Evolutionary conservation across 2,329 filamentous ascomycete species (phyloP), one percentile per base, ranked within the genome.

Genomic region (Teratosphaeriaceae sp.): DNA sequence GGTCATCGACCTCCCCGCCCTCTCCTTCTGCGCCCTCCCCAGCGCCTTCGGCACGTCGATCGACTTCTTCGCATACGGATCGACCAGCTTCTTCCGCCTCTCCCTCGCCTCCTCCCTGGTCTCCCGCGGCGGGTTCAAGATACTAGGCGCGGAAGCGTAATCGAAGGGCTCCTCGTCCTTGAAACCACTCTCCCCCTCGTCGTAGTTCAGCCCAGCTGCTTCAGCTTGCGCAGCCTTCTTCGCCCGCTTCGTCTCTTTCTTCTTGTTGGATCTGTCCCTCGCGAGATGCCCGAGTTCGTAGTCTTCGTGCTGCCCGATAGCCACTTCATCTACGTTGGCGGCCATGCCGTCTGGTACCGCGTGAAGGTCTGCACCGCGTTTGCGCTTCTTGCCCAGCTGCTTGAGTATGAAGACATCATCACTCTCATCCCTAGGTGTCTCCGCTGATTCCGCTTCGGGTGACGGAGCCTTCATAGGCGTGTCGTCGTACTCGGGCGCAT

Each of bases 71-170:
- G 75, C 73, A 55, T 90, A 94, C 0, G 87, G 86, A 60, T 92
- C 83, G 62, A 92, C 88, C 49, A 66, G 69, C 52, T 69, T 70
- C 49, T 67, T 68, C 59, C 68, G 60, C 47, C 64, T 65, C 40
- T 66, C 68, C 40, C 64, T 63, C 34, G 63, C 67, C 46, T 69
- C 69, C 36, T 60, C 53, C n/a, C 58, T 66, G 22, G 67, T 66
- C 47, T 73, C 63, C 24, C 49, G 46, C 4, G 57, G 69, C 2
- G 78, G 74, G 55, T 88, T 76, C 40, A 94, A 70, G 7, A 94
- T 78, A 1, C 84, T 84, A 34, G 82, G 76, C 1, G 88, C 88
- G 47, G 78, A 79, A 43, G 75, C 79, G 57, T 95, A 95, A 61
- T 95, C 87, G 55, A 95, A 94, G 0, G 83, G 75, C 35, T 69